Base-by-base conservation (phyloP, 495 filamentous ascomycete species). In the Aspergillus wentii region DNA sequence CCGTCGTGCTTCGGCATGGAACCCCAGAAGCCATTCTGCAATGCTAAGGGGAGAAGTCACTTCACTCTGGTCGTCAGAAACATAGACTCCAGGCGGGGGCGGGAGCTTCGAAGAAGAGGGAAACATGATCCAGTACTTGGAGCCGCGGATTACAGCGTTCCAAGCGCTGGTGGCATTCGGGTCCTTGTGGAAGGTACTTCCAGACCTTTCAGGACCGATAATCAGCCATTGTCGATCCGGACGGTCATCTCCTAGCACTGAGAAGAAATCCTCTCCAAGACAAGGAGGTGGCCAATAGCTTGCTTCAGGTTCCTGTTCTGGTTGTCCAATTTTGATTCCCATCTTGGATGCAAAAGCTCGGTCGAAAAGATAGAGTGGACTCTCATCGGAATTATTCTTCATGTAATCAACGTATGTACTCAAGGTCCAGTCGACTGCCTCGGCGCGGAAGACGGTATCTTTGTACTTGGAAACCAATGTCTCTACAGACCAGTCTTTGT, bases 61-160 rank as follows among this genome's bases (percentile, higher is more conserved):
- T 61, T 98, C 92, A 52, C 88, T 91, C 51, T 87, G 83, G 55
- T 98, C 92, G 25, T 82, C 74, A 6, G 89, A 94, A 8, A 95
- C 88, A 50, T 85, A 94, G 14, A 98, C 88, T 15, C 92, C 92
- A 4, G 92, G 92, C 8, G 85, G 85, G 7, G 80, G 76, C 50
- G 79, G 62, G 28, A 73, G 66, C 17, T 72, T 76, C 19, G 75
- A 60, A 11, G 72, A 70, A 0, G 82, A 66, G 31, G 92, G 79
- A 70, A 96, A 91, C 83, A 88, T 94, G 44, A 98, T 94, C 92
- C 92, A 98, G 68, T 97, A 98, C 59, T 98, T 98, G 14, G 84
- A 80, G 11, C 92, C 92, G 37, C 82, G 74, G 21, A 98, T 59
- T 11, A 97, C 90, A 0, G 92, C 91, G 56, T 98, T 98, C 92